Evolutionary conservation across 306 rosid species (phyloP).

Genomic region (Prunus mume): DNA sequence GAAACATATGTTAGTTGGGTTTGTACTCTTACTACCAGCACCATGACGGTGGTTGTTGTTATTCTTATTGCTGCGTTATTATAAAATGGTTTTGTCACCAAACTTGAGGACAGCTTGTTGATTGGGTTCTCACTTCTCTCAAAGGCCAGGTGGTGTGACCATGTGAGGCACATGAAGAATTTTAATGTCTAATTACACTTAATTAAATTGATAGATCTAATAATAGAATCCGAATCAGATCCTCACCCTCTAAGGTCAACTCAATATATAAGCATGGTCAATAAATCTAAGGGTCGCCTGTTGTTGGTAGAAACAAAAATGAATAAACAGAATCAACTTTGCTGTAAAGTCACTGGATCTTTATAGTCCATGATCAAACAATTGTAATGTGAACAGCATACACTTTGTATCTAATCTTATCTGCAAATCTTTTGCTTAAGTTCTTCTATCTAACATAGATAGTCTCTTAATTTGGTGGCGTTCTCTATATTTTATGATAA

Average conservation of each 20-base stretch:
- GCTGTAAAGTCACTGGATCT: background rate
- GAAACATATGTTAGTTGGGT: background rate
- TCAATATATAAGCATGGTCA: background rate
- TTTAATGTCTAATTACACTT: conserved; percentile 19
- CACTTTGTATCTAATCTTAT: background rate
- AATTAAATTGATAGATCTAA: conserved; percentile 20
- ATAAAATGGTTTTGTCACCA: background rate
- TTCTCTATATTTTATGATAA: background rate
- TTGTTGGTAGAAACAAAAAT: conserved; percentile 1
- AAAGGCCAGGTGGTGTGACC: conserved; percentile 9
- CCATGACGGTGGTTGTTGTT: background rate
- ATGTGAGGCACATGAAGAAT: conserved; percentile 34
- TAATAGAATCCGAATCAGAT: conserved; percentile 32
- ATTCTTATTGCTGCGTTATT: background rate
- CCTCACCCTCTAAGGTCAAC: background rate
- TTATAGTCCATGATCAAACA: background rate
- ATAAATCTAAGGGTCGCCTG: background rate
- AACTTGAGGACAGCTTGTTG: conserved; percentile 6
- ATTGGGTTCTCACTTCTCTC: conserved; percentile 1
- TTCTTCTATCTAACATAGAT: background rate
- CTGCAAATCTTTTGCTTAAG: background rate
- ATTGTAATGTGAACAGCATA: background rate
- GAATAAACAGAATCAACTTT: background rate
- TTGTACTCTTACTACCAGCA: too few relatives aligned
- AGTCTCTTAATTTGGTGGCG: background rate